Conservation (phyloP, 805 yeast species). For the Candida quercuum region DNA sequence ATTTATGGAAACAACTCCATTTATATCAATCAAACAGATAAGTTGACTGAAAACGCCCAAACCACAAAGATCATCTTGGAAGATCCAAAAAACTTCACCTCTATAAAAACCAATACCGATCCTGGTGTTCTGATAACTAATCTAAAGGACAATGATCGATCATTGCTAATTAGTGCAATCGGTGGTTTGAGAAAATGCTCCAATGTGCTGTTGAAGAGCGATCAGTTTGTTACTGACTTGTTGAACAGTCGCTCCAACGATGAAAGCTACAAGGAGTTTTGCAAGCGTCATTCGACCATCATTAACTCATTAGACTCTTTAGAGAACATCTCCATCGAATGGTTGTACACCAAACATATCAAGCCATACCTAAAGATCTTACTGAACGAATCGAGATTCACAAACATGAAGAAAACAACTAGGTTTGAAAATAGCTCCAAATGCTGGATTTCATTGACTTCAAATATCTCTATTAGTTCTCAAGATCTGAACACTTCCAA, state of each 20-base stretch:
- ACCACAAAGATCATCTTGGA: constrained; percentile 24
- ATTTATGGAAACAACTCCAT: constrained; percentile 17
- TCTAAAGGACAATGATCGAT: constrained; percentile 7
- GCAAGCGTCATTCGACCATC: constrained; percentile 3
- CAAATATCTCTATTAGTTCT: constrained; percentile 17
- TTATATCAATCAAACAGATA: constrained; percentile 18
- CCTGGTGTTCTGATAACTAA: constrained; percentile 30
- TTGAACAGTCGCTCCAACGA: constrained; percentile 7
- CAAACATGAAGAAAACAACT: constrained; percentile 1
- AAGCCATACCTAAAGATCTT: constrained; percentile 17
- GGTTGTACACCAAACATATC: constrained; percentile 20
- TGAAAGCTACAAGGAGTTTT: constrained; percentile 12
- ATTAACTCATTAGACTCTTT: constrained; percentile 15
- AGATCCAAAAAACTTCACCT: constrained; percentile 28
- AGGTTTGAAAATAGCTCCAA: constrained; percentile 7
- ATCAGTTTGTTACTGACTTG: constrained; percentile 8
- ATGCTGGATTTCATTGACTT: constrained; percentile 19
- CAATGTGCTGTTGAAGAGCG: constrained; percentile 18
- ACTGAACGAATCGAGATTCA: constrained; percentile 18
- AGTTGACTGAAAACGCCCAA: constrained; percentile 6
- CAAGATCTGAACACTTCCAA: constrained; percentile 5
- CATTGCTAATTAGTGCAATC: constrained; percentile 33
- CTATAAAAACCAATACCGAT: constrained; percentile 29
- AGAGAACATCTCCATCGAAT: constrained; percentile 24
- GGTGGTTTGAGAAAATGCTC: constrained; percentile 39